phyloP scores from a whole-genome alignment of 2,329 filamentous ascomycete species.

The Leptographium flavum region DNA sequence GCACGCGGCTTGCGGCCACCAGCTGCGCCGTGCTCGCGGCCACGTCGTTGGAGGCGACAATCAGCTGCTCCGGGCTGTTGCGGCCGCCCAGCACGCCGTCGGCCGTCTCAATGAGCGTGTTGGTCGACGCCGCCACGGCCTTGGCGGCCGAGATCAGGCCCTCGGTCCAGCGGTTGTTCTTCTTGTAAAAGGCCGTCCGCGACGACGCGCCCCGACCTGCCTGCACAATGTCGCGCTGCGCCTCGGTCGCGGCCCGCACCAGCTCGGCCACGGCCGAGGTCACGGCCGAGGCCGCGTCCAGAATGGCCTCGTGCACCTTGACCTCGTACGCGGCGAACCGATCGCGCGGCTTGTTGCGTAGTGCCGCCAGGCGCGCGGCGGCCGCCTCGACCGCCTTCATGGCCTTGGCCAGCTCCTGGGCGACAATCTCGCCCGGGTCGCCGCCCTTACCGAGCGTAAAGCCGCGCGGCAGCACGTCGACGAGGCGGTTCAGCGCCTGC shows the following conservation, averaged over 20 bases:
- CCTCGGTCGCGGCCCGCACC: conserved; percentile 85
- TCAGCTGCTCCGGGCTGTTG: conserved; percentile 91
- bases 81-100: conserved; percentile 87
- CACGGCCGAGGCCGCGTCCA: conserved; percentile 84
- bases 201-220: conserved; percentile 80
- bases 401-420: conserved; percentile 80
- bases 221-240: conserved; percentile 92
- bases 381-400: conserved; percentile 92
- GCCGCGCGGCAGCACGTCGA: conserved; percentile 81
- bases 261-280: conserved; percentile 87
- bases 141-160: conserved; percentile 95
- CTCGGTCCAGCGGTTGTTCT: conserved; percentile 99
- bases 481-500: conserved; percentile 84
- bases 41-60: conserved; percentile 94
- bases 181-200: conserved; percentile 95
- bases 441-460: conserved; percentile 70
- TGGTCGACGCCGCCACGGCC: conserved; percentile 84
- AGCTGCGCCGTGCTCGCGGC: conserved; percentile 93
- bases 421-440: conserved; percentile 85
- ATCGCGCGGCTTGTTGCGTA: conserved; percentile 93
- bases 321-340: conserved; percentile 93
- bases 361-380: conserved; percentile 72
- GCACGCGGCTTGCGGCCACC: conserved; percentile 87
- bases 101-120: conserved; percentile 93
- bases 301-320: conserved; percentile 86